Conservation (phyloP, 345 rosid species). For the Bruguiera gymnorhiza region DNA sequence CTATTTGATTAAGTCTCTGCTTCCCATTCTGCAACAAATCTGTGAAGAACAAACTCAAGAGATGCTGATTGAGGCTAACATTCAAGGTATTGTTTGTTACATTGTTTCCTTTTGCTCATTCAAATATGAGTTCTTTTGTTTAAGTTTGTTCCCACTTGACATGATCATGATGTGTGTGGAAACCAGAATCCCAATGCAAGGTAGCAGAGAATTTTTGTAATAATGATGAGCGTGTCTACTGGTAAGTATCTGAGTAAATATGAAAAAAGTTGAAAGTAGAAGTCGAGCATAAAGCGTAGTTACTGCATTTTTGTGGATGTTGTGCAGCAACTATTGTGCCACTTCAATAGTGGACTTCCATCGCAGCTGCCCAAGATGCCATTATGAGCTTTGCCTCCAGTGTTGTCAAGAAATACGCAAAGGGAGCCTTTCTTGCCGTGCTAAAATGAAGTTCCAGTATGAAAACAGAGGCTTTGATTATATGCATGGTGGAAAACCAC, state of each 20-base stretch:
- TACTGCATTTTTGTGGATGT: neutral
- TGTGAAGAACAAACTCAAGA: conserved; percentile 52
- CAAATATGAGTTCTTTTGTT: conserved; percentile 3
- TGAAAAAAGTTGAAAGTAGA: neutral
- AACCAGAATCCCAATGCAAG: conserved; percentile 26
- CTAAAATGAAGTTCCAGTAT: conserved; percentile 41
- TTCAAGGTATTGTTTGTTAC: conserved; percentile 40
- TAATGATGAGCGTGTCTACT: conserved; percentile 71
- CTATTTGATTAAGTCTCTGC: conserved; percentile 47
- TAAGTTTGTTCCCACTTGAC: conserved; percentile 14
- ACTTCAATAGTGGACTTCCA: conserved; percentile 86
- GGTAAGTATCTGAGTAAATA: conserved; percentile 40
- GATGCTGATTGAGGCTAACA: conserved; percentile 50
- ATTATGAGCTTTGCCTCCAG: conserved; percentile 69
- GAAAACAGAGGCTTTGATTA: conserved; percentile 55
- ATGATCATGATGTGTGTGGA: conserved; percentile 7
- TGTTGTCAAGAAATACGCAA: conserved; percentile 79
- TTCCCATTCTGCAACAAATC: conserved; percentile 59
- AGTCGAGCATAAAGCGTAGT: conserved; percentile 2
- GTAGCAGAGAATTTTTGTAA: conserved; percentile 39
- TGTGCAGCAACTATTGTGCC: conserved; percentile 75
- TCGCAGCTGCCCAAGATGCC: conserved; percentile 70
- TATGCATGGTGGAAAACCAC: conserved; percentile 63
- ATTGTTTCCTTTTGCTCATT: neutral
- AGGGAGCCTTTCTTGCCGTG: conserved; percentile 36